A percentile compares a stretch with the other conserved stretches of the same genome.
Conservation (phyloP, 768 basidiomycete genomes). For the Lactarius trivialis region DNA sequence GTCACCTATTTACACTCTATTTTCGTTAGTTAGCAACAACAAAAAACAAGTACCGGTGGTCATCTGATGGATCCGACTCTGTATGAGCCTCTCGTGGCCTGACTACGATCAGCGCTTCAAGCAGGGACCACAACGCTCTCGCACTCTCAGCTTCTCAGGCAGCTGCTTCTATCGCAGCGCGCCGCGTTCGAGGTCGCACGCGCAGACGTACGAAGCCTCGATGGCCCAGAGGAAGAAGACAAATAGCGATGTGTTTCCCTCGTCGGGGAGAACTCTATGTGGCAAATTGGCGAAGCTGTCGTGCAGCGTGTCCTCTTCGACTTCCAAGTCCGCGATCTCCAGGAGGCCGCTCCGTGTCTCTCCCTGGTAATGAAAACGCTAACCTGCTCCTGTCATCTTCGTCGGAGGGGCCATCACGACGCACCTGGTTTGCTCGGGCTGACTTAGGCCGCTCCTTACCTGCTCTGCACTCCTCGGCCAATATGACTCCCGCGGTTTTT, state of each 20-base stretch:
- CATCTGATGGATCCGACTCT: too few species aligned
- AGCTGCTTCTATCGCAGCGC: constrained; percentile 13
- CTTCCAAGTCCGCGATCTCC: constrained; percentile 9
- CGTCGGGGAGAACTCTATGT: constrained; percentile 15
- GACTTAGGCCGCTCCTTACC: neutral
- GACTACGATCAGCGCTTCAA: constrained; percentile 14
- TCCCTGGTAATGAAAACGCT: constrained; percentile 5
- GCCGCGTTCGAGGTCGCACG: constrained; percentile 14
- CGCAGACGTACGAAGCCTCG: constrained; percentile 8
- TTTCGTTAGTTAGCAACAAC: too few species aligned
- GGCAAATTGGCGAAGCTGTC: constrained; percentile 13
- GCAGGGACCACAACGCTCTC: neutral
- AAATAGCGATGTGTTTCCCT: neutral
- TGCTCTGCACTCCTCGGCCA: neutral
- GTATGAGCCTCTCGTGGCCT: constrained; percentile 1
- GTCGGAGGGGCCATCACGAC: too few species aligned
- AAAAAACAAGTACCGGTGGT: too few species aligned
- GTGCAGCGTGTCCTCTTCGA: constrained; percentile 9
- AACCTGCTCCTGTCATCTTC: constrained; percentile 4
- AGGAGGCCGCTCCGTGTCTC: constrained; percentile 5
- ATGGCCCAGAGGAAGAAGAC: constrained; percentile 8
- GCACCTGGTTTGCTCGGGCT: constrained; percentile 2
- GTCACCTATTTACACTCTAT: too few species aligned
- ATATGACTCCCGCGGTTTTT: constrained; percentile 9
- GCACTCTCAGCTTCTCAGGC: neutral